A percentile compares a stretch with the other conserved stretches of the same genome.
Conservation (phyloP, 495 filamentous ascomycete genomes). For the Xylaria acuta region DNA sequence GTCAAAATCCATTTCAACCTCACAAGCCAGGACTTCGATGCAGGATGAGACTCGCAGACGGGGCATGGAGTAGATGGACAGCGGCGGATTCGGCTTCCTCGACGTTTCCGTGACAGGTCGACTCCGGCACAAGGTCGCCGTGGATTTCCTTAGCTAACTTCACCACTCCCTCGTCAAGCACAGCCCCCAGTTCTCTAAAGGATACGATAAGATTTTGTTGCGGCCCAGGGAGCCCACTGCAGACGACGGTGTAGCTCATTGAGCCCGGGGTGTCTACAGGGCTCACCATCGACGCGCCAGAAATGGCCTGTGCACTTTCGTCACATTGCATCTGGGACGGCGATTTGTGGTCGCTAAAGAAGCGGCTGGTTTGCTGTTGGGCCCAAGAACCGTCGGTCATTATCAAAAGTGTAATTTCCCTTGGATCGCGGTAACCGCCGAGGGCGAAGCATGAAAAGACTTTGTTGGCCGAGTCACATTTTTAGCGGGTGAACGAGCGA, state of each 20-base stretch:
- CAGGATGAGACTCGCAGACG: too few relatives aligned
- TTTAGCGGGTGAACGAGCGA: too few relatives aligned
- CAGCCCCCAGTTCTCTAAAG: constrained; percentile 36
- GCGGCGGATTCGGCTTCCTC: too few relatives aligned
- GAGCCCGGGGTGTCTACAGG: constrained; percentile 38
- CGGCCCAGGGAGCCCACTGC: constrained; percentile 30
- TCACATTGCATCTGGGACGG: constrained; percentile 36
- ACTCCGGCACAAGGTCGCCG: too few relatives aligned
- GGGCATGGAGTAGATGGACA: too few relatives aligned
- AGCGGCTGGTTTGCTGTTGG: constrained; percentile 33
- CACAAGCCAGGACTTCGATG: constrained; percentile 36
- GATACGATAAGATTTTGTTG: constrained; percentile 36
- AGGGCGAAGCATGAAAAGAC: too few relatives aligned
- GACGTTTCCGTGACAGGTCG: too few relatives aligned
- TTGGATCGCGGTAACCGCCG: too few relatives aligned
- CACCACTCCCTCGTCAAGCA: constrained; percentile 27
- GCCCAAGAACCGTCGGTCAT: constrained; percentile 25
- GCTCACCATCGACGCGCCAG: constrained; percentile 33
- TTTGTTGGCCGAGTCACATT: too few relatives aligned
- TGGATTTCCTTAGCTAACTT: too few relatives aligned
- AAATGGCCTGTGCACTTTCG: constrained; percentile 39
- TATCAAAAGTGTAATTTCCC: constrained; percentile 9
- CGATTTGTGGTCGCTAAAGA: constrained; percentile 37
- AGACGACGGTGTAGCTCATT: constrained; percentile 43
- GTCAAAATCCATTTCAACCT: constrained; percentile 34